Evolutionary conservation across 305 asterid genomes (phyloP), one percentile per base, ranked within the genome.

Genomic region (Fraxinus sp.): DNA sequence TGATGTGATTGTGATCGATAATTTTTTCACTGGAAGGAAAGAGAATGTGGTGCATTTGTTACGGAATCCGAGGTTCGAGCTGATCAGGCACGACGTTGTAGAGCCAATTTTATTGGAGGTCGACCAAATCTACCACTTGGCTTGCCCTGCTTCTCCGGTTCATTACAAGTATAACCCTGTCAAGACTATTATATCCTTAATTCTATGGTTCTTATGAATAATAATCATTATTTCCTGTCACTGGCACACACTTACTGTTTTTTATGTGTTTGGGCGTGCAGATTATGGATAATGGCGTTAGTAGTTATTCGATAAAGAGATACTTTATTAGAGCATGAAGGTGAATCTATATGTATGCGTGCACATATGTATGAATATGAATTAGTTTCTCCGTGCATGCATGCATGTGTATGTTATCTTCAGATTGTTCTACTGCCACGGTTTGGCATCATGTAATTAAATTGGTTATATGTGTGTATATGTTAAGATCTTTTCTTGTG

Each of bases 101-200:
- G 98, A 95, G 82, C 98, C 98, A 16, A 94, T 94, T 82, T 82
- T 95, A 94, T 71, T 95, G 87, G 99, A 95, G 91, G 99, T 95
- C 18, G 99, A 94, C 91, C 98, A 93, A 91, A 94, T 94, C 91
- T 94, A 94, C 80, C 98, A 94, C 78, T 87, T 95, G 91, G 99
- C 98, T 9, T 95, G 99, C 81, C 99, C 99, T 33, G 99, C 99
- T 55, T 95, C 99, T 22, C 98, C 99, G 0, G 97, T 95, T 79
- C 92, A 94, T 88, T 94, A 95, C 62, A 95, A 94, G 93, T 94
- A 91, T 68, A 94, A 95, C 77, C 99, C 98, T 1, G 97, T 95
- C 87, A 95, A 95, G 89, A 95, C 99, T 68, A 95, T 95, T 88
- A 94, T 94, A 94, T 94, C 99, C 99, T 91, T 88, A 24, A 4